phyloP scores from a whole-genome alignment of 257 asterid genomes.

The Solanum habrochaites region DNA sequence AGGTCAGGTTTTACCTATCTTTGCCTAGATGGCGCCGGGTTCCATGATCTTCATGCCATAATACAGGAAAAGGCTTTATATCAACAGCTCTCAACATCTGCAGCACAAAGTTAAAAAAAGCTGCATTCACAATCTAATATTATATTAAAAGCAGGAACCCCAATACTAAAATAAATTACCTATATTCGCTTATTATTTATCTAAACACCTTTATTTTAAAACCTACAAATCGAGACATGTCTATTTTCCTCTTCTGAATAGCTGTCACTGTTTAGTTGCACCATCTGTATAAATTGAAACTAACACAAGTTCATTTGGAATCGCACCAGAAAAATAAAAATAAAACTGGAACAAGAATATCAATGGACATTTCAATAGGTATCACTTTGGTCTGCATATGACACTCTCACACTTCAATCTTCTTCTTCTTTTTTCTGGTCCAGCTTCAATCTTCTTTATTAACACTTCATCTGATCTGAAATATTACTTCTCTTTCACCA shows the following conservation, averaged over 20 bases:
- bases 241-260: neutral
- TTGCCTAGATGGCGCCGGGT: conserved; percentile 48
- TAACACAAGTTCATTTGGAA: neutral
- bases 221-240: neutral
- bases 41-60: conserved; percentile 91
- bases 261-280: neutral
- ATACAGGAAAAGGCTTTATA: conserved; percentile 59
- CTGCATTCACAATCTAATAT: neutral
- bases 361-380: neutral
- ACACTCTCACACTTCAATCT: neutral
- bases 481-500: neutral
- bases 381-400: neutral
- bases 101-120: conserved; percentile 6
- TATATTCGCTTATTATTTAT: neutral
- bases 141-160: neutral
- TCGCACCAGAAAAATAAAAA: neutral
- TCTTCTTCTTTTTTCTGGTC: neutral
- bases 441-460: neutral
- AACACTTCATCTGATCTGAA: neutral
- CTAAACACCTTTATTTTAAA: neutral
- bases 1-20: conserved; percentile 42
- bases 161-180: neutral
- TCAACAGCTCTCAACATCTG: conserved; percentile 59
- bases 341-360: neutral
- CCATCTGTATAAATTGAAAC: neutral